Conservation (phyloP, 331 rosid species). For the Telfairia occidentalis region DNA sequence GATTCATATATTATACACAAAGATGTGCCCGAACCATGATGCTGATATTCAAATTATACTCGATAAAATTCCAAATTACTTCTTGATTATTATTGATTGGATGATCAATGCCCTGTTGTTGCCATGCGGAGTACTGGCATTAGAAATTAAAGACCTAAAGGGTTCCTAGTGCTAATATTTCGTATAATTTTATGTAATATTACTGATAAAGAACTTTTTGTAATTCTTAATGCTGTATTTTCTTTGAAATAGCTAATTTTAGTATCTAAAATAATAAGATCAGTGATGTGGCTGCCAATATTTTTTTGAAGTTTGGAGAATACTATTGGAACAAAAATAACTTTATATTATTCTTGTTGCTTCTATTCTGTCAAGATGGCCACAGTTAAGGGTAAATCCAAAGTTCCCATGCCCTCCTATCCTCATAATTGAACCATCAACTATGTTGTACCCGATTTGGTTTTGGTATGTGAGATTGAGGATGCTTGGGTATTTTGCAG, state of each 20-base stretch:
- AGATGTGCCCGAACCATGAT: background rate
- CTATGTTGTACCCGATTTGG: background rate
- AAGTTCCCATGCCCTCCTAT: background rate
- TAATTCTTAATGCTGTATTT: background rate
- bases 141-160: background rate
- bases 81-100: background rate
- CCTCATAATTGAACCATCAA: background rate
- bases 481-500: constrained; percentile 27
- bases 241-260: background rate
- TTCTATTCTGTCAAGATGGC: background rate
- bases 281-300: background rate
- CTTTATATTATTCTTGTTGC: background rate
- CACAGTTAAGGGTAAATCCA: background rate
- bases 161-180: background rate
- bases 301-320: background rate
- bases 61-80: background rate
- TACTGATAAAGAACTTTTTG: background rate
- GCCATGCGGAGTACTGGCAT: background rate
- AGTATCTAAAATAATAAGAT: background rate
- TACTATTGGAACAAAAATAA: background rate
- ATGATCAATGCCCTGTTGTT: background rate
- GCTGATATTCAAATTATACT: background rate
- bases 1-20: background rate
- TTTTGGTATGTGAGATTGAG: background rate
- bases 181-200: background rate